Conservation (phyloP, 2,329 filamentous ascomycete species). For the Blastomyces parvus region DNA sequence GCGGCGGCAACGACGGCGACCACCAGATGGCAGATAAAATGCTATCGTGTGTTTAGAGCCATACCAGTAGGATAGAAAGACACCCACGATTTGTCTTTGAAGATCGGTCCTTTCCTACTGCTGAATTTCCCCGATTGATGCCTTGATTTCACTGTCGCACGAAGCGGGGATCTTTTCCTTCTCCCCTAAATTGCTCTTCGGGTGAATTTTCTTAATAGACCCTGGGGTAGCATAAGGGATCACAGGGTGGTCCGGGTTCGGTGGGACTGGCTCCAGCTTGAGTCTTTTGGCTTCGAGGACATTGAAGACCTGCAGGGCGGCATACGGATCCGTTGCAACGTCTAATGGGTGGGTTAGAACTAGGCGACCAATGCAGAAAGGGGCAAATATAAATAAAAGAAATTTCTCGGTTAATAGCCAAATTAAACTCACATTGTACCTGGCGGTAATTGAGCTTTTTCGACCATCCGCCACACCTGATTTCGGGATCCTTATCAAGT, state of each 20-base stretch:
- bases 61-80: background rate
- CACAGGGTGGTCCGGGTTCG: background rate
- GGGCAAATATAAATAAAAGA: no score
- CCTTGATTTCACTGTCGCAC: background rate
- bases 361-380: no score
- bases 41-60: background rate
- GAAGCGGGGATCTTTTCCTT: background rate
- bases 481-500: constrained; percentile 59
- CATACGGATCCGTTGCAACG: constrained; percentile 76
- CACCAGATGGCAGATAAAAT: background rate
- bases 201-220: background rate
- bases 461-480: constrained; percentile 69
- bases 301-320: constrained; percentile 62
- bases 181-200: background rate
- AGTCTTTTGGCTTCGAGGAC: constrained; percentile 53
- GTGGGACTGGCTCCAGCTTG: background rate
- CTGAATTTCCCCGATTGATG: background rate
- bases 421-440: constrained; percentile 52
- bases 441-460: constrained; percentile 53
- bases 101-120: background rate
- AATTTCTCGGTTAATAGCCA: no score
- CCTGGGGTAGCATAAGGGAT: background rate
- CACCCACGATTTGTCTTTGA: background rate
- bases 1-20: background rate
- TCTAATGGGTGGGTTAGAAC: constrained; percentile 39